Evolutionary conservation across 2,329 filamentous ascomycete genomes (phyloP).

Genomic region (Aureobasidium melanogenum): DNA sequence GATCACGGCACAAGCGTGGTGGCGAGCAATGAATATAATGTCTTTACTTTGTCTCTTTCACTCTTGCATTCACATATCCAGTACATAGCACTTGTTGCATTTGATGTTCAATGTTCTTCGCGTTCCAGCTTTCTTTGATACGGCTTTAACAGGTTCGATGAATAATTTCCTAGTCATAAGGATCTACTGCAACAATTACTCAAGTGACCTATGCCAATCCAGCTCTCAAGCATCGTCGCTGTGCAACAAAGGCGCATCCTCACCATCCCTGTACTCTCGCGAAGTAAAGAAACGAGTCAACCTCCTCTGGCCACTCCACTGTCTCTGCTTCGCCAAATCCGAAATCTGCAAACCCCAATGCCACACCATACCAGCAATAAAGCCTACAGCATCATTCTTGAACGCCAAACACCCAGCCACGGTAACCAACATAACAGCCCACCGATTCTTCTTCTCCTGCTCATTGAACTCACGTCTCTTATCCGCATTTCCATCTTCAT

Average conservation of each 20-base stretch:
- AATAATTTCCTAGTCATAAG: neutral
- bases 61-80: neutral
- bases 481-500: conserved; percentile 13
- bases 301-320: neutral
- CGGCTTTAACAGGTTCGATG: neutral
- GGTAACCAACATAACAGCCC: conserved; percentile 86
- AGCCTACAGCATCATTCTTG: conserved; percentile 82
- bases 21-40: neutral
- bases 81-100: neutral
- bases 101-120: neutral
- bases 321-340: neutral
- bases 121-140: neutral
- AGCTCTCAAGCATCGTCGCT: neutral
- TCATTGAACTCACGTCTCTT: conserved; percentile 51
- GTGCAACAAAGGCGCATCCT: neutral
- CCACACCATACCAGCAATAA: conserved; percentile 71
- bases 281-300: neutral
- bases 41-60: neutral
- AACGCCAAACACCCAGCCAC: conserved; percentile 75
- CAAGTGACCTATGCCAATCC: neutral
- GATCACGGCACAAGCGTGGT: neutral
- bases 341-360: conserved; percentile 52
- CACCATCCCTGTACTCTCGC: neutral
- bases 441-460: conserved; percentile 63
- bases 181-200: neutral